Evolutionary conservation across 2,329 filamentous ascomycete species (phyloP), one percentile per base, ranked within the genome.

Genomic region (Cucurbitaria berberidis): DNA sequence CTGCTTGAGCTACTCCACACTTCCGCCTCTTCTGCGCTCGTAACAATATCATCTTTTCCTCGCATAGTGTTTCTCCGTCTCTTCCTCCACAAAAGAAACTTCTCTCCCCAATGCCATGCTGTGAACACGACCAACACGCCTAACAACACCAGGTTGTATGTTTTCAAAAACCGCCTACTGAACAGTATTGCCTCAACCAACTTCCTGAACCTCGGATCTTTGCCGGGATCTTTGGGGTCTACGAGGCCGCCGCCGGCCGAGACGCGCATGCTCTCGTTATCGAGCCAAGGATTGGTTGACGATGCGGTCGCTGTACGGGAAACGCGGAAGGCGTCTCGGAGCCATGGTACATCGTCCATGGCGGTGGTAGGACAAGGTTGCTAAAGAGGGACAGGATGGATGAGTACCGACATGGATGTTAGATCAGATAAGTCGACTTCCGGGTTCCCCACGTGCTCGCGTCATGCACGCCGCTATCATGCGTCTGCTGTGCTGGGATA

Each of bases 131-230:
- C 21, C 32, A 80, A 55, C 9, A 79, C 57, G 1, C 55, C 70
- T 2, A 77, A 22, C 19, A 79, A 52, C 1, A 74, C 74, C 2
- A 70, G 34, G 47, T 80, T 78, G 45, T 80, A 80, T 0, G 69
- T 75, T 9, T 68, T 45, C 15, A 78, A 50, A 18, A 79, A 71
- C 35, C 63, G 62, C 48, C 76, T 60, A 3, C 73, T 72, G 56
- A 73, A 79, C 27, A 74, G 40, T n/a, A 77, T 69, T 10, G 66
- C 72, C 34, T 74, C 69, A 10, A 76, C 68, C 6, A 76, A 57
- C 48, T 69, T 70, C 39, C 65, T 57, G 45, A 75, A 73, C 22
- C 71, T 58, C 5, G 72, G 74, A 50, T 75, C 71, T 43, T 69
- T 69, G 5, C 69, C 69, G 15, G 72, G 70, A 39, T 74, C 68